A percentile compares a stretch with the other conserved stretches of the same genome.
Evolutionary conservation across 2,329 filamentous ascomycete genomes (phyloP).

Genomic region (Nemania sp.): DNA sequence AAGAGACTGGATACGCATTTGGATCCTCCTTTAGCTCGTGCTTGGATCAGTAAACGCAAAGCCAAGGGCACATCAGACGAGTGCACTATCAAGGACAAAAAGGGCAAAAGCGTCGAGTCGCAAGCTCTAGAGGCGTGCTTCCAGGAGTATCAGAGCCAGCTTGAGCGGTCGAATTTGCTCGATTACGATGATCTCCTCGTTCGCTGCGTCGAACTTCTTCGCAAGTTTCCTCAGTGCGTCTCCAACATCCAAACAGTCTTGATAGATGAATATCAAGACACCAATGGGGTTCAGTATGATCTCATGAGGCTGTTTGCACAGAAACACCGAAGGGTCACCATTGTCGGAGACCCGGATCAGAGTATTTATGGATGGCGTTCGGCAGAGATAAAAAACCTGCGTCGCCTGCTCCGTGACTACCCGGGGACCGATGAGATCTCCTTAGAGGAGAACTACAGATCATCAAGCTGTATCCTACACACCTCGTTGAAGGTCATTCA

Average conservation of each 20-base stretch:
- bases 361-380: slow-evolving; percentile 97
- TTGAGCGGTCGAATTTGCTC: slow-evolving; percentile 77
- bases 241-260: slow-evolving; percentile 88
- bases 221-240: slow-evolving; percentile 75
- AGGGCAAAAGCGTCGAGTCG: slow-evolving; percentile 48
- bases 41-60: slow-evolving; percentile 75
- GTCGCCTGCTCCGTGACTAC: slow-evolving; percentile 76
- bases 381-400: slow-evolving; percentile 87
- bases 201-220: slow-evolving; percentile 79
- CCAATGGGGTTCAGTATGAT: slow-evolving; percentile 92
- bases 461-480: slow-evolving; percentile 80
- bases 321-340: slow-evolving; percentile 75
- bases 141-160: slow-evolving; percentile 75
- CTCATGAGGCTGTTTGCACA: slow-evolving; percentile 88
- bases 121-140: slow-evolving; percentile 70
- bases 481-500: slow-evolving; percentile 86
- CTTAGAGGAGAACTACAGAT: slow-evolving; percentile 93
- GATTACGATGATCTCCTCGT: slow-evolving; percentile 95
- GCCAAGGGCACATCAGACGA: slow-evolving; percentile 54
- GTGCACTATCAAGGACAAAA: slow-evolving; percentile 49
- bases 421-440: slow-evolving; percentile 80
- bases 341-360: slow-evolving; percentile 96
- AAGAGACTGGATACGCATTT: slow-evolving; percentile 71
- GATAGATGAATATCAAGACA: slow-evolving; percentile 98
- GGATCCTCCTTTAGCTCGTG: slow-evolving; percentile 71